Conservation (phyloP, 495 filamentous ascomycete genomes). For the Amorphotheca resinae region DNA sequence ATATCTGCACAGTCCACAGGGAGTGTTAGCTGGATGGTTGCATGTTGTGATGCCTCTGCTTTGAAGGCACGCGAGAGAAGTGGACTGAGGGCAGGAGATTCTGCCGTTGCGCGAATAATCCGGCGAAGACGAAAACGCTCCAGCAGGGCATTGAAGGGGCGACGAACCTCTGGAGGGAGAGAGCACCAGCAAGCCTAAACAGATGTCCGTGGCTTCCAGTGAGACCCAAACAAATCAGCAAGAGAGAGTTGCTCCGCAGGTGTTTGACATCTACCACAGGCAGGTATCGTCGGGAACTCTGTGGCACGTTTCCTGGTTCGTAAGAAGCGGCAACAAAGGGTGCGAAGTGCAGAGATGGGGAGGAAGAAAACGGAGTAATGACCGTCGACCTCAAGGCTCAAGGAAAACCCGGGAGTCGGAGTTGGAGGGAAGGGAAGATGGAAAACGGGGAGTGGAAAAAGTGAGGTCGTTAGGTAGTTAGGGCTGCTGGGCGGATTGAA, state of each 20-base stretch:
- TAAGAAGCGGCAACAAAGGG: not conserved
- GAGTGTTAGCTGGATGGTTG: conserved; percentile 11
- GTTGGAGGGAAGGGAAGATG: conserved; percentile 20
- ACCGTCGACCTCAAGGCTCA: conserved; percentile 17
- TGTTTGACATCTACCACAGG: not conserved
- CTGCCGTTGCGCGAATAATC: not conserved
- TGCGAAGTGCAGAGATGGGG: conserved; percentile 5
- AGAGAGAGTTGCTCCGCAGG: not conserved
- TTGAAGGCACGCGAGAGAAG: not conserved
- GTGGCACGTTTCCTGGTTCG: not conserved
- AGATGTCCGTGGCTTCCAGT: not conserved
- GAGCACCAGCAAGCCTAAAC: not conserved
- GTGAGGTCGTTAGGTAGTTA: conserved; percentile 13
- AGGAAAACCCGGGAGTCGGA: conserved; percentile 12
- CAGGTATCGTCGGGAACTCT: not conserved
- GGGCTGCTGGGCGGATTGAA: conserved; percentile 11
- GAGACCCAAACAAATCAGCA: not conserved
- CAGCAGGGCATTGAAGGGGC: not conserved
- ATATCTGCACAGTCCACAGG: conserved; percentile 1
- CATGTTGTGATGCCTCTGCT: conserved; percentile 1
- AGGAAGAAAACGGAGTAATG: conserved; percentile 8
- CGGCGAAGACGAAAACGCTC: not conserved
- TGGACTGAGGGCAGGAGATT: not conserved
- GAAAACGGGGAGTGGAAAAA: conserved; percentile 7
- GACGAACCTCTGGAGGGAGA: conserved; percentile 1